phyloP scores from a whole-genome alignment of 2,329 filamentous ascomycete genomes.

The Fonsecaea monophora region DNA sequence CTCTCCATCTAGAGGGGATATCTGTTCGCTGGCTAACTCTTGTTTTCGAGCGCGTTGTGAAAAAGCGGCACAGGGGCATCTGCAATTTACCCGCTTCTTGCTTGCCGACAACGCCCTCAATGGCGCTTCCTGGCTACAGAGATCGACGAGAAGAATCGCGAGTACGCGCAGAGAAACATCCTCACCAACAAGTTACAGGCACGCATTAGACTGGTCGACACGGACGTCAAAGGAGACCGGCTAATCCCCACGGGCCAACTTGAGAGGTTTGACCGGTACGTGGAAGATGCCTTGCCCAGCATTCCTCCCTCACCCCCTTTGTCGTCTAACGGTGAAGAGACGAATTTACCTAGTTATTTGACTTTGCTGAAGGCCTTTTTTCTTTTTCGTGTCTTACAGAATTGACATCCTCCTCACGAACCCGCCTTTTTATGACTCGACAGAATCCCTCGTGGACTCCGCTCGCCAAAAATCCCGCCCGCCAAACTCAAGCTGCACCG shows the following conservation, averaged over 20 bases:
- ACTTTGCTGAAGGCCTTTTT: not conserved
- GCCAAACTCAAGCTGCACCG: constrained; percentile 74
- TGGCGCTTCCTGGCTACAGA: constrained; percentile 84
- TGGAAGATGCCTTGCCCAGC: not conserved
- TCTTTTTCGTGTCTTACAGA: constrained; percentile 40
- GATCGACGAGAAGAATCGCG: constrained; percentile 73
- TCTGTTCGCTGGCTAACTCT: not conserved
- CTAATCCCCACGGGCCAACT: constrained; percentile 64
- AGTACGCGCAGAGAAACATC: constrained; percentile 72
- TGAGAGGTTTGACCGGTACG: constrained; percentile 48
- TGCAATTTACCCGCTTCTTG: constrained; percentile 87
- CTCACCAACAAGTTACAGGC: constrained; percentile 67
- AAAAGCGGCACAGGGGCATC: constrained; percentile 82
- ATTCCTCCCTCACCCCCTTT: not conserved
- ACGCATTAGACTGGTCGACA: constrained; percentile 69
- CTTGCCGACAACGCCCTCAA: constrained; percentile 67
- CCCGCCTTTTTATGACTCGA: constrained; percentile 88
- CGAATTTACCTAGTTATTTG: not conserved
- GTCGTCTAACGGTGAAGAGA: not conserved
- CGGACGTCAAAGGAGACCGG: constrained; percentile 49
- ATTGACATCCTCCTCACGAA: constrained; percentile 93
- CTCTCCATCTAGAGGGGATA: no score
- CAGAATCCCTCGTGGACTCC: constrained; percentile 70
- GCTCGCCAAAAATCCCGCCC: constrained; percentile 70
- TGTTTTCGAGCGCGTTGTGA: not conserved